phyloP scores from a whole-genome alignment of 768 basidiomycete species.

The Lyophyllum decastes region DNA sequence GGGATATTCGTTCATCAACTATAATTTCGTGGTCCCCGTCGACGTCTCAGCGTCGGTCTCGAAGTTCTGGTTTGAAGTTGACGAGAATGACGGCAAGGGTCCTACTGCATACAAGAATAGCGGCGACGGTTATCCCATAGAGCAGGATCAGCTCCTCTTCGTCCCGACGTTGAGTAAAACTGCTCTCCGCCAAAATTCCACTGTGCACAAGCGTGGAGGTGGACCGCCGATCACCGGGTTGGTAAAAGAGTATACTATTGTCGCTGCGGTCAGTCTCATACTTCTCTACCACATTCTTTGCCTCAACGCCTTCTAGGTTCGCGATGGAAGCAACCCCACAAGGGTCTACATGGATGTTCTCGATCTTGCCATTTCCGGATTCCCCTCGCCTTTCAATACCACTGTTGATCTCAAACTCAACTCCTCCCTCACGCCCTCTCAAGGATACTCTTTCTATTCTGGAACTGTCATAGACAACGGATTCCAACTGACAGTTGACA shows the following conservation, averaged over 20 bases:
- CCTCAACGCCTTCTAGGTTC: conserved; percentile 19
- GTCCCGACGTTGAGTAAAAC: conserved; percentile 39
- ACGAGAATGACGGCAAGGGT: conserved; percentile 43
- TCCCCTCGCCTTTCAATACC: conserved; percentile 24
- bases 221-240: conserved; percentile 24
- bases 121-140: conserved; percentile 40
- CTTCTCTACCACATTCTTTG: neutral
- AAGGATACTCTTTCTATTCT: conserved; percentile 33
- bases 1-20: conserved; percentile 39
- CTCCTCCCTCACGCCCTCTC: conserved; percentile 19
- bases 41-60: conserved; percentile 40
- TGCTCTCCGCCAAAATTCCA: conserved; percentile 17
- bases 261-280: conserved; percentile 26
- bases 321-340: conserved; percentile 26
- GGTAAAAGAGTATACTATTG: conserved; percentile 23
- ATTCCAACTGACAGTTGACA: conserved; percentile 30
- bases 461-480: conserved; percentile 26
- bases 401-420: conserved; percentile 27
- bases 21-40: conserved; percentile 45
- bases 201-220: conserved; percentile 20
- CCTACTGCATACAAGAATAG: conserved; percentile 39
- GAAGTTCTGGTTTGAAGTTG: conserved; percentile 51
- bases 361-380: conserved; percentile 24
- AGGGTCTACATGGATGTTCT: conserved; percentile 28
- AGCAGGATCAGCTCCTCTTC: conserved; percentile 45